Percentiles rank a stretch among this genome's conserved stretches.
Conservation (phyloP, 768 basidiomycete species). For the Pleurotus pulmonarius region DNA sequence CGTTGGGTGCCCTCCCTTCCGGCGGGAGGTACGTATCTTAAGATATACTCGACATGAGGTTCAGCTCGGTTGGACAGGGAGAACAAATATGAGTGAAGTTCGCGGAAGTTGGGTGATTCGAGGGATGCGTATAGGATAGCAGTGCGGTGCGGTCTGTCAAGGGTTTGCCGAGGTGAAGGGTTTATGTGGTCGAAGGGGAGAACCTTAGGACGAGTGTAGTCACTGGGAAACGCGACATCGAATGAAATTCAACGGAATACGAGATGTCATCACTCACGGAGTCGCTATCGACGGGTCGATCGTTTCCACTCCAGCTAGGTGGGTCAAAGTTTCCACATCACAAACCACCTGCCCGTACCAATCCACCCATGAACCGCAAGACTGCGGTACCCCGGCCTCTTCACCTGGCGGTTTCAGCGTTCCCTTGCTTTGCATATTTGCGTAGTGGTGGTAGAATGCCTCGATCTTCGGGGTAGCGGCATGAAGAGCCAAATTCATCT, state of each 20-base stretch:
- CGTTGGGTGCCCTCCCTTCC: slow-evolving; percentile 18
- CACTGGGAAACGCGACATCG: slow-evolving; percentile 7
- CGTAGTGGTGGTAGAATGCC: slow-evolving; percentile 78
- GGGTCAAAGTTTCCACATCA: slow-evolving; percentile 54
- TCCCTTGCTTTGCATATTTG: slow-evolving; percentile 25
- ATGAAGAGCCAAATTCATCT: slow-evolving; percentile 76
- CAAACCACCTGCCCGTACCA: slow-evolving; percentile 79
- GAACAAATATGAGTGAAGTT: slow-evolving; percentile 64
- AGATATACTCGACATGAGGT: slow-evolving; percentile 65
- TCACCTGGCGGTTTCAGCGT: slow-evolving; percentile 8
- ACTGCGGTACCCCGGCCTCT: slow-evolving; percentile 17
- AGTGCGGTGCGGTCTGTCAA: slow-evolving; percentile 49
- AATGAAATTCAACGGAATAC: not conserved
- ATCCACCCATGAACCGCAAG: slow-evolving; percentile 76
- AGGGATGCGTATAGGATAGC: slow-evolving; percentile 80
- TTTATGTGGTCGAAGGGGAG: slow-evolving; percentile 79
- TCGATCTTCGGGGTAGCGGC: slow-evolving; percentile 77
- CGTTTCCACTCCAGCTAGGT: slow-evolving; percentile 47
- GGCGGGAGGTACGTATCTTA: slow-evolving; percentile 60
- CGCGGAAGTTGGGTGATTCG: slow-evolving; percentile 61
- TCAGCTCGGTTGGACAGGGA: slow-evolving; percentile 38
- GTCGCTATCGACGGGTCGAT: slow-evolving; percentile 33
- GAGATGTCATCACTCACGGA: slow-evolving; percentile 22
- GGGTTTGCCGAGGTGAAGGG: slow-evolving; percentile 41
- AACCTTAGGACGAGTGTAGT: slow-evolving; percentile 40